Percentiles rank a stretch among this genome's conserved stretches.
phyloP scores from a whole-genome alignment of 78 protist species.

The Speleostelium caveatum region DNA sequence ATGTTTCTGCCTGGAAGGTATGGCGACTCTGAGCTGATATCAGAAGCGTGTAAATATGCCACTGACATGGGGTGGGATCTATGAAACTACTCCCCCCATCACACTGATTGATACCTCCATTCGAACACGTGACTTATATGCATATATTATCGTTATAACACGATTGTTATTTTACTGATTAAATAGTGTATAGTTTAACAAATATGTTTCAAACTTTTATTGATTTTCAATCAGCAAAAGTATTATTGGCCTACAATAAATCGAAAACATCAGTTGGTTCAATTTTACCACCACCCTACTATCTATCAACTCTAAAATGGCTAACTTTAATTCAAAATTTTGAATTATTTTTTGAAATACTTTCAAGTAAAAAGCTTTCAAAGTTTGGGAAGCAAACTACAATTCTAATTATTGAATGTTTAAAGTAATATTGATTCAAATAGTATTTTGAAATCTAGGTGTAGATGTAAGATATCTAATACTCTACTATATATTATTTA shows the following conservation, averaged over 20 bases:
- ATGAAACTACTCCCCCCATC: no score
- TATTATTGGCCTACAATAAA: slow-evolving; percentile 14
- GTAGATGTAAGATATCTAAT: not conserved
- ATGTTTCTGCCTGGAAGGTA: slow-evolving; percentile 53
- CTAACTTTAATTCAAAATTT: slow-evolving; percentile 12
- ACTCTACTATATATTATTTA: not conserved
- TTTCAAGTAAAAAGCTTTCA: slow-evolving; percentile 23
- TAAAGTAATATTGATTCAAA: slow-evolving; percentile 23
- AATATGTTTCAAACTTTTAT: slow-evolving; percentile 42
- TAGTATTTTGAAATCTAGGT: not conserved
- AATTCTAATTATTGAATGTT: slow-evolving; percentile 22
- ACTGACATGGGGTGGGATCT: no score
- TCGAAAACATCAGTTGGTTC: slow-evolving; percentile 21
- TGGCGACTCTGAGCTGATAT: slow-evolving; percentile 33
- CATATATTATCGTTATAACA: no score
- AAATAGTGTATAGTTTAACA: slow-evolving; percentile 5
- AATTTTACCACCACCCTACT: slow-evolving; percentile 54
- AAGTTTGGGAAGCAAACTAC: not conserved
- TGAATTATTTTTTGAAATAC: slow-evolving; percentile 38
- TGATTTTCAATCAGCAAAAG: slow-evolving; percentile 27
- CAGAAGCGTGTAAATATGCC: slow-evolving; percentile 47
- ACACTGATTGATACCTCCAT: no score
- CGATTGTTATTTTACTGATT: not conserved
- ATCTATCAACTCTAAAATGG: slow-evolving; percentile 31
- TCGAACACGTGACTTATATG: no score